Base-by-base conservation (phyloP, 2,329 filamentous ascomycete genomes). In the Paecilomyces fulvus region DNA sequence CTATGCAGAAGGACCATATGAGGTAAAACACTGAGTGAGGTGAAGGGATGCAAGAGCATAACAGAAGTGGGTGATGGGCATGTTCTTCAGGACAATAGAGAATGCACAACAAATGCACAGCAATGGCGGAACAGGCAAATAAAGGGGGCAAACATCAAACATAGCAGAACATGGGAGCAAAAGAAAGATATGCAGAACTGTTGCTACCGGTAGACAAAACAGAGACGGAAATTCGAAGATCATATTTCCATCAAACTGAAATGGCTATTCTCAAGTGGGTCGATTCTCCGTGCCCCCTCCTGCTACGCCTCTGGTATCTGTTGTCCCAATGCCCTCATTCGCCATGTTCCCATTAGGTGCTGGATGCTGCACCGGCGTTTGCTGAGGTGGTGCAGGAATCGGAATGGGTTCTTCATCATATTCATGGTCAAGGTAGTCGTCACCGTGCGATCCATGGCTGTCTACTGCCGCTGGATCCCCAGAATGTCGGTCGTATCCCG, bases 291-390 rank as follows among this genome's bases (percentile, higher is more conserved):
- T 61, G 46, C 63, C 70, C 11, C 64, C 63, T 49, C 72, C 71
- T 49, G 61, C 60, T 54, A 62, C 46, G 48, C 63, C 63, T 59
- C 66, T 63, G 48, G 58, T 60, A 51, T 61, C 58, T 20, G 63
- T 57, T 23, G 58, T 46, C 51, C 59, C 61, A n/a, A 58, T 56
- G 2, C 59, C 20, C 28, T 56, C 55, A 53, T 64, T 65, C 11
- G 66, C 57, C 52, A 60, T 63, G 83, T 85, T 62, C 87, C 85
- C 17, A 81, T 80, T 64, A 88, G 74, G 56, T 81, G 86, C 63
- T 88, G 79, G 60, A 83, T 79, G 70, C 90, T 86, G 72, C 86
- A 88, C 65, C 81, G 75, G 68, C 86, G 78, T 70, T 86, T 86
- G 62, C 79, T 65, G 56, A 79, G 68, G 68, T 43, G 63, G 67